Conservation (phyloP, 2,329 filamentous ascomycete species). For the Elsinoe batatas region DNA sequence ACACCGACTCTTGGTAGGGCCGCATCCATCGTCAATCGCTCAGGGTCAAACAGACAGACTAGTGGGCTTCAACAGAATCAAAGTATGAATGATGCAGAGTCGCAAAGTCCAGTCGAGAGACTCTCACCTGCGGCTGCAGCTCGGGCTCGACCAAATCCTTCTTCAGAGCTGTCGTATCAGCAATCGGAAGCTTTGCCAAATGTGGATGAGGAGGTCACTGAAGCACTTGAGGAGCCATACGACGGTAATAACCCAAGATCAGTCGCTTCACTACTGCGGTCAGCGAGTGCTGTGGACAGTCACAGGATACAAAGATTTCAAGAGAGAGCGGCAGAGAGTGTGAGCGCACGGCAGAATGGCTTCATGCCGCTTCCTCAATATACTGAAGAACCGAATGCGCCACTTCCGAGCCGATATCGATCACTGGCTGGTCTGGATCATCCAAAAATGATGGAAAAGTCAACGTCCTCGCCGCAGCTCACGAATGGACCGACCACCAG, state of each 20-base stretch:
- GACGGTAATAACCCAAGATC: slow-evolving; percentile 26
- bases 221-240: slow-evolving; percentile 27
- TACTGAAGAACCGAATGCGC: slow-evolving; percentile 45
- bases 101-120: slow-evolving; percentile 8
- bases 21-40: slow-evolving; percentile 23
- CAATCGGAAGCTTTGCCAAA: slow-evolving; percentile 22
- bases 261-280: slow-evolving; percentile 25
- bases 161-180: slow-evolving; percentile 14
- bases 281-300: slow-evolving; percentile 56
- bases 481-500: not conserved
- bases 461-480: not conserved
- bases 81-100: slow-evolving; percentile 1
- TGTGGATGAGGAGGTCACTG: slow-evolving; percentile 24
- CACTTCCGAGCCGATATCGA: slow-evolving; percentile 27
- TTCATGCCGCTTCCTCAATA: slow-evolving; percentile 76
- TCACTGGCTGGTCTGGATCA: slow-evolving; percentile 28
- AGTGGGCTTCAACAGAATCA: not conserved
- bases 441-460: slow-evolving; percentile 15
- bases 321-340: slow-evolving; percentile 37
- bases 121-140: slow-evolving; percentile 3
- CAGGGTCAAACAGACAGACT: not conserved
- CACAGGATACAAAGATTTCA: slow-evolving; percentile 55
- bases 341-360: slow-evolving; percentile 63
- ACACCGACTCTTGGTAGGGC: slow-evolving; percentile 26
- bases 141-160: slow-evolving; percentile 8